Base-by-base conservation (phyloP, 768 basidiomycete genomes). In the Podaxis carcinomalis region DNA sequence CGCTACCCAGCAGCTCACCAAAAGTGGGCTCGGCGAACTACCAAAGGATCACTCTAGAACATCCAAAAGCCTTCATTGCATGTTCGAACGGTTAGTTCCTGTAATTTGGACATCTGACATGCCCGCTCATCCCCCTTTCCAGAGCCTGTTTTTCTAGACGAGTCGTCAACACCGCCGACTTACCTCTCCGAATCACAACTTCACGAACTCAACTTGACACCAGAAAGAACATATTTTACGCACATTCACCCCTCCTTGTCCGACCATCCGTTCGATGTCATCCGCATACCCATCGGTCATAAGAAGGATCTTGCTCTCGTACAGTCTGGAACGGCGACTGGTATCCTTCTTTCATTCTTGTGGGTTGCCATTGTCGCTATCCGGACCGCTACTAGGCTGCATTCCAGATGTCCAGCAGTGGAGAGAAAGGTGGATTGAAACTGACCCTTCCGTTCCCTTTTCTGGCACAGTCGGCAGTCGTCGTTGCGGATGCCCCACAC, bases 221-320 rank as follows among this genome's bases (percentile, higher is more conserved):
- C 28, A 6, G 27, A 36, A 13, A 36, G 19, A 32, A 23, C 28
- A n/a, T 21, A 23, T 16, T 53, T 60, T 6, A 23, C 37, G 1
- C 57, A 44, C 14, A 23, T 60, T 11, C 27, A 19, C n/a, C 51
- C 37, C 28, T 47, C 40, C n/a, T 19, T 6, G 27, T 36, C 40
- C 27, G 27, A 44, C 52, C 13, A 14, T 23, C 27, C 23, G 7
- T 28, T 44, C 25, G 25, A 60, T 54, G 4, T 42, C 19, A 36
- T 60, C n/a, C 59, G 59, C 4, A 53, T 60, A 53, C 59, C 59
- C 42, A 14, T 53, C 7, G 59, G 59, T 19, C 51, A 53, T 28
- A 4, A 2, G 16, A 16, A 37, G 5, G 42, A 60, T 19, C 42
- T 60, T 1, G 3, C 16, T 25, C 21, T 47, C 5, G 49, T 57